phyloP scores from a whole-genome alignment of 345 rosid species.

The Linum lewisii region DNA sequence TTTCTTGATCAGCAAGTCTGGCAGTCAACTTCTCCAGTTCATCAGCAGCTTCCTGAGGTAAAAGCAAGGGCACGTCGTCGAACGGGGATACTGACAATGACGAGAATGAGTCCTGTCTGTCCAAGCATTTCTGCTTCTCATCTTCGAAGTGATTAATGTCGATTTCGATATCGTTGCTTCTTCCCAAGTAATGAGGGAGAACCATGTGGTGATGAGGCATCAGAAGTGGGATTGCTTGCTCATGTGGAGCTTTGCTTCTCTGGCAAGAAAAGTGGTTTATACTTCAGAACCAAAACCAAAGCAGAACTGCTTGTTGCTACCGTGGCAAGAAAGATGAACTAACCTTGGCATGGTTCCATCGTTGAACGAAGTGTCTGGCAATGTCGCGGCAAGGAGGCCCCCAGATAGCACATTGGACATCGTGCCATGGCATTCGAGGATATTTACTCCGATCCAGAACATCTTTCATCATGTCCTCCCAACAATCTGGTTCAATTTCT shows the following conservation, averaged over 20 bases:
- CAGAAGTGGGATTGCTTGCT: slow-evolving; percentile 69
- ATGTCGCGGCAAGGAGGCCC: slow-evolving; percentile 92
- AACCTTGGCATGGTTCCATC: slow-evolving; percentile 99
- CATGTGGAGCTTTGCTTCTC: slow-evolving; percentile 89
- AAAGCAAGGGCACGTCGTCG: slow-evolving; percentile 71
- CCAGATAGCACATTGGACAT: slow-evolving; percentile 92
- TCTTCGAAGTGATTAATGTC: slow-evolving; percentile 28
- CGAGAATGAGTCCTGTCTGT: slow-evolving; percentile 37
- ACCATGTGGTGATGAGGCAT: slow-evolving; percentile 98
- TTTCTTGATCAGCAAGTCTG: slow-evolving; percentile 10
- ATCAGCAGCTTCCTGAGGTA: slow-evolving; percentile 64
- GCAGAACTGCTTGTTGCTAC: background rate
- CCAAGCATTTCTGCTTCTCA: slow-evolving; percentile 18
- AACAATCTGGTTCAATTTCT: slow-evolving; percentile 94
- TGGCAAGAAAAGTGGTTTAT: slow-evolving; percentile 12
- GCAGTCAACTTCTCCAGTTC: slow-evolving; percentile 10
- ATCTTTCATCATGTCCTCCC: slow-evolving; percentile 87
- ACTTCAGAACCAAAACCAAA: slow-evolving; percentile 9
- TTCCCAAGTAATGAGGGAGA: slow-evolving; percentile 87
- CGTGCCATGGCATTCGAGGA: slow-evolving; percentile 99
- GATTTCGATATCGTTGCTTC: slow-evolving; percentile 49
- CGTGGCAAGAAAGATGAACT: slow-evolving; percentile 4
- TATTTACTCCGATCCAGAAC: slow-evolving; percentile 61
- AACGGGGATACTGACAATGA: slow-evolving; percentile 42
- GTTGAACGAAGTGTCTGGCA: slow-evolving; percentile 86